Evolutionary conservation across 345 rosid species (phyloP).

Genomic region (Tarenaya hassleriana): DNA sequence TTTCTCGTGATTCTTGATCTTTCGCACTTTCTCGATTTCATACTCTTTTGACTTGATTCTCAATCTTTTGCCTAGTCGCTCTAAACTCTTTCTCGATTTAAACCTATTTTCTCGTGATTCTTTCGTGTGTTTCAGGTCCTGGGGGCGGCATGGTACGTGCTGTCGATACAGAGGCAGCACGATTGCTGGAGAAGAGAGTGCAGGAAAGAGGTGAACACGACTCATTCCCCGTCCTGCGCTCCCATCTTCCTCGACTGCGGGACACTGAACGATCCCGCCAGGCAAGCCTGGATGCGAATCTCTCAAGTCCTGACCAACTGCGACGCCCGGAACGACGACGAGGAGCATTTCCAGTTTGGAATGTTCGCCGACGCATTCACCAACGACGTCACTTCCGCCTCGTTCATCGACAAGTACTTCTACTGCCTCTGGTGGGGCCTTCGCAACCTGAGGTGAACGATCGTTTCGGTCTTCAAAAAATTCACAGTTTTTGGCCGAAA

Average conservation of each 20-base stretch:
- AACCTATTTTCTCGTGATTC: no score
- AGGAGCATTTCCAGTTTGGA: constrained; percentile 52
- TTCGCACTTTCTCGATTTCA: no score
- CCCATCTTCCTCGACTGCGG: constrained; percentile 56
- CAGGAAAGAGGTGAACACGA: constrained; percentile 40
- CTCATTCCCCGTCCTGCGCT: constrained; percentile 43
- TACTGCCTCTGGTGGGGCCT: constrained; percentile 96
- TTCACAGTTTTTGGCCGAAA: not conserved
- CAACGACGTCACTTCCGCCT: constrained; percentile 52
- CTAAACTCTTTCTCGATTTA: no score
- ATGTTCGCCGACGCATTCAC: constrained; percentile 66
- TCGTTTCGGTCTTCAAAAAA: not conserved
- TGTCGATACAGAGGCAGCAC: constrained; percentile 61
- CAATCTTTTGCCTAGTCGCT: no score
- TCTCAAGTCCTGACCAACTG: constrained; percentile 42
- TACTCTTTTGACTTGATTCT: no score
- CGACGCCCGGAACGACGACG: constrained; percentile 41
- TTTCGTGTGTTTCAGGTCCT: constrained; percentile 38
- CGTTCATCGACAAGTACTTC: constrained; percentile 54
- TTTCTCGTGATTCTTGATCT: constrained; percentile 1
- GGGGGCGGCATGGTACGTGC: constrained; percentile 75
- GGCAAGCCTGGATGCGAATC: constrained; percentile 52
- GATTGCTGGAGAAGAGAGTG: constrained; percentile 65
- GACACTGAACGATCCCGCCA: constrained; percentile 34
- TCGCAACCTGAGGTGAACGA: constrained; percentile 52